Base-by-base conservation (phyloP, 2,329 filamentous ascomycete species). In the Fusarium siculi region DNA sequence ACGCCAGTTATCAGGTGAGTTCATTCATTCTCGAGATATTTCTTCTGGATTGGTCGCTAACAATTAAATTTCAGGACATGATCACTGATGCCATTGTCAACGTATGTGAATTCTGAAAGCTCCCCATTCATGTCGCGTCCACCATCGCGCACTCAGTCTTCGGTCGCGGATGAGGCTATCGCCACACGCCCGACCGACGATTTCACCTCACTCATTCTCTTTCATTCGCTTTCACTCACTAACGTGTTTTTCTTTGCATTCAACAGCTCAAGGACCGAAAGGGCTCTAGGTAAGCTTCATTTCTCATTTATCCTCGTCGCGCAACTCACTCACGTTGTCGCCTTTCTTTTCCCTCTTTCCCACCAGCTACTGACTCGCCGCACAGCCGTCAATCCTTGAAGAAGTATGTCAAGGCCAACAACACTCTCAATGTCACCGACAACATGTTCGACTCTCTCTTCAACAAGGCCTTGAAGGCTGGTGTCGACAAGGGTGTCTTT, bases 401-500 rank as follows among this genome's bases (percentile, higher is more conserved):
- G 87, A 90, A 90, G 81, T 90, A 87, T 81, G 86, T 89, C 79
- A 85, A 85, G 80, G 85, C 85, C 75, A 87, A 89, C 83, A 88
- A 89, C 83, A 82, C 79, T 68, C 81, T 87, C 77, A 82, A 81
- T 66, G 80, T 81, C 59, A 80, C 81, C 73, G 82, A 89, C 81
- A 85, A 85, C 79, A 90, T 90, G 88, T 90, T 90, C 83, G 88
- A 88, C 80, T 88, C 88, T 70, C 92, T 95, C 79, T 94, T 97
- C 90, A 96, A 96, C 91, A 93, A 92, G 84, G 93, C 94, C 60
- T 87, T 97, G 81, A 90, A 92, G 85, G 85, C 87, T 68, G 95
- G 95, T 82, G 94, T 95, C 78, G 93, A 97, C 80, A 95, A 93
- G 88, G 93, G 93, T 72, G 88, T 93, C 79, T 97, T 97, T 81